Base-by-base conservation (phyloP, 2,329 filamentous ascomycete genomes). In the Akanthomyces dipterigenus region DNA sequence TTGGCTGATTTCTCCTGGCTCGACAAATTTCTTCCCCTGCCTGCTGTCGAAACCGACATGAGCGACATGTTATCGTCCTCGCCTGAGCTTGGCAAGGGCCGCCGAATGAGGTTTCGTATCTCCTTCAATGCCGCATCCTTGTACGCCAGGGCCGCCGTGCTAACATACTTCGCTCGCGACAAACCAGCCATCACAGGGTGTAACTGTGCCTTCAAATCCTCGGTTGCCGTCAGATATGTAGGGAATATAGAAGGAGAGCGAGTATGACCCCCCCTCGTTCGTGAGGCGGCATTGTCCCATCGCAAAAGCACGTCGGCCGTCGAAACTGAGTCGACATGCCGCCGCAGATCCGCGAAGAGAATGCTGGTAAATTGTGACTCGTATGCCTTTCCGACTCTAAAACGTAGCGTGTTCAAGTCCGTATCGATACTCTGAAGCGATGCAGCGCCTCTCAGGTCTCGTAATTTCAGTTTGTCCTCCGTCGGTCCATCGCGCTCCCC, bases 41-140 rank as follows among this genome's bases (percentile, higher is more conserved):
- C 83, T 59, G 85, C 78, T 1, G 93, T 97, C 3, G 93, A 96
- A 0, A 87, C 82, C 1, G 93, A 93, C 75, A 93, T 87, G 77
- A 93, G 88, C 0, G 92, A 96, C 71, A 95, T 91, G 64, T 88
- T 90, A 70, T 99, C 95, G 66, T 98, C 93, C 63, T 99, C 95
- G 67, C 86, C 95, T 12, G 93, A 96, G 70, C 92, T 96, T 0
- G 95, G 95, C 43, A 99, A 80, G 26, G 93, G 89, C 62, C 87
- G 85, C 59, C 92, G 85, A 55, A 99, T 93, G 54, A 98, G 79
- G 38, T 85, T 87, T 68, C 93, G 89, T 71, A 98, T 88, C 73
- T 99, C 95, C 55, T 90, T 87, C 64, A 96, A 77, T 14, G 96
- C 86, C 0, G 90, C 83, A 45, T 96, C 92, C 65, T 93, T 86